A percentile compares a stretch with the other conserved stretches of the same genome.
phyloP scores from a whole-genome alignment of 805 yeast genomes.

The Saccharomyces cerevisiae region DNA sequence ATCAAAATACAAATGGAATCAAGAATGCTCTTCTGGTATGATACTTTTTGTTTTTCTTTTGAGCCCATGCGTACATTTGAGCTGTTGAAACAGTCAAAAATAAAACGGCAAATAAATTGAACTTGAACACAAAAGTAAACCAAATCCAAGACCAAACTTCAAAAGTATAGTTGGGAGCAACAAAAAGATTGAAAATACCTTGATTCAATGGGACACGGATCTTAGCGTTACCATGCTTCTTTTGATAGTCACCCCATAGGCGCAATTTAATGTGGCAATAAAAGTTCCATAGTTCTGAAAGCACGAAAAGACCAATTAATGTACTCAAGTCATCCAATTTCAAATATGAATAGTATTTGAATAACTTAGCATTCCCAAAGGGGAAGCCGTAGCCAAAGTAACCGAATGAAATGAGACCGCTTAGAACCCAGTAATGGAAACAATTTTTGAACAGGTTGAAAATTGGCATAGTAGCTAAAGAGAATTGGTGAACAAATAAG shows the following conservation, averaged over 20 bases:
- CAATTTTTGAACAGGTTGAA: slow-evolving; percentile 82
- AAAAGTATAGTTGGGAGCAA: slow-evolving; percentile 93
- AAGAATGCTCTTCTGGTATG: slow-evolving; percentile 71
- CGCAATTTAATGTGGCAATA: slow-evolving; percentile 63
- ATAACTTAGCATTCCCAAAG: slow-evolving; percentile 12
- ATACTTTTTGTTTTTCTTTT: slow-evolving; percentile 73
- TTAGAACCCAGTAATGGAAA: slow-evolving; percentile 85
- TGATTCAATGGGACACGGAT: slow-evolving; percentile 50
- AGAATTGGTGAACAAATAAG: slow-evolving; percentile 72
- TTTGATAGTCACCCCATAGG: slow-evolving; percentile 34
- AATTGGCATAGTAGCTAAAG: slow-evolving; percentile 87
- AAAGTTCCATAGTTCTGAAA: slow-evolving; percentile 66
- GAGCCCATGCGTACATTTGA: slow-evolving; percentile 92
- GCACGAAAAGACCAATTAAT: slow-evolving; percentile 40
- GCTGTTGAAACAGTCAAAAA: slow-evolving; percentile 62
- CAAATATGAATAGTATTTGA: slow-evolving; percentile 10
- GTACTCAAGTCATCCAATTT: slow-evolving; percentile 15
- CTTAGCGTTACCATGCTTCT: slow-evolving; percentile 29
- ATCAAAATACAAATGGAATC: slow-evolving; percentile 62
- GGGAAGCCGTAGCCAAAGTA: slow-evolving; percentile 45
- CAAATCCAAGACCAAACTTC: slow-evolving; percentile 72
- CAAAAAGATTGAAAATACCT: slow-evolving; percentile 69
- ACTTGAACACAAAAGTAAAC: slow-evolving; percentile 55
- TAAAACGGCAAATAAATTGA: slow-evolving; percentile 67
- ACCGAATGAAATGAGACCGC: slow-evolving; percentile 50